Conservation (phyloP, 148 eudicot genomes). For the Limonium bicolor region DNA sequence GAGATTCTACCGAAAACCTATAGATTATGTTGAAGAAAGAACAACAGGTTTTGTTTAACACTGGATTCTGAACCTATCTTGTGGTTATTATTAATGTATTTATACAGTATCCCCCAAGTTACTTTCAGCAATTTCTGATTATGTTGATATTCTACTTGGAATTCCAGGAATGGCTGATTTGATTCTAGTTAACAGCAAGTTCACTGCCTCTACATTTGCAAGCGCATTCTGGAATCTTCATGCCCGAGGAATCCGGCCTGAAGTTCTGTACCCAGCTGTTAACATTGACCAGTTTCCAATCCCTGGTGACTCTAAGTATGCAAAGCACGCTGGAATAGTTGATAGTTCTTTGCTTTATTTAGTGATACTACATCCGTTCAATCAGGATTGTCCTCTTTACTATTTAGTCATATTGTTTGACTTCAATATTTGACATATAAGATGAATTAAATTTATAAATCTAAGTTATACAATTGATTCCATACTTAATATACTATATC, state of each 20-base stretch:
- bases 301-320: conserved; percentile 52
- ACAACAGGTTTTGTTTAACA: conserved; percentile 58
- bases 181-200: conserved; percentile 77
- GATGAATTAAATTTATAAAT: too few species aligned
- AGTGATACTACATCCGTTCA: too few species aligned
- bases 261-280: conserved; percentile 87
- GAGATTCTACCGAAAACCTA: conserved; percentile 78
- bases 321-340: not conserved
- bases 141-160: conserved; percentile 5
- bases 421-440: too few species aligned
- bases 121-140: not conserved
- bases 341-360: too few species aligned
- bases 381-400: too few species aligned
- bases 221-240: conserved; percentile 62
- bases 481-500: too few species aligned
- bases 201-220: conserved; percentile 84
- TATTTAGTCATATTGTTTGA: too few species aligned
- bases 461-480: too few species aligned
- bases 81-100: not conserved
- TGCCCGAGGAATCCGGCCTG: conserved; percentile 50
- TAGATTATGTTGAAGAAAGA: conserved; percentile 72
- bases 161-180: conserved; percentile 82
- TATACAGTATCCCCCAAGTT: too few species aligned
- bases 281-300: conserved; percentile 56
- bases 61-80: conserved; percentile 2